Base-by-base conservation (phyloP, 306 rosid species). In the Trifolium fragiferum region DNA sequence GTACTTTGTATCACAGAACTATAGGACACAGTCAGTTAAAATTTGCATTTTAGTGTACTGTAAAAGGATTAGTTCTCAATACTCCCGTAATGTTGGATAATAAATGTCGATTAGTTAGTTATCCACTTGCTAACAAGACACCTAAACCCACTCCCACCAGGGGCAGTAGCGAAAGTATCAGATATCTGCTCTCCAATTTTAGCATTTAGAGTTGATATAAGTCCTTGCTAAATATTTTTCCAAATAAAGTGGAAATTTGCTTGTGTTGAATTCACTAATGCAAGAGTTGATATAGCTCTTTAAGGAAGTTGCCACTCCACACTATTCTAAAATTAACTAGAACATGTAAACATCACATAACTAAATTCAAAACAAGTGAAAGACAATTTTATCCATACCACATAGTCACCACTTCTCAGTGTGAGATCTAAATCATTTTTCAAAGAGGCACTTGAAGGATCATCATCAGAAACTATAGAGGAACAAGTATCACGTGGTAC, bases 351-450 rank as follows among this genome's bases (percentile, higher is more conserved):
- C 33, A 47, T 68, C 70, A 27, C 37, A 18, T 43, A 5, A 41
- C 33, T 30, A 30, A 30, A 30, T 33, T 78, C 16, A 32, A 57
- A 59, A 78, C 19, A 8, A 61, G 40, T 30, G 54, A 46, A 54
- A 57, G 33, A 66, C 69, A 68, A 75, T 8, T 5, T 37, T 30
- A 72, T 41, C n/a, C 79, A 41, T 89, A 93, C 97, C 98, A 93
- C 98, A 80, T 74, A 74, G 77, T 93, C 98, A 27, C 98, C 98
- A 71, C 82, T 85, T 84, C 83, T 82, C 33, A 93, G 82, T 60
- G 77, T 83, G 79, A 86, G 79, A 82, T 84, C 85, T 38, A 87
- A 75, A 72, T 84, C 82, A 76, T 44, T 83, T 82, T 81, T 66
- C 32, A 84, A 88, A 50, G 89, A 59, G 15, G 65, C 67, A 75